Evolutionary conservation across 139 green algal species (phyloP).

Genomic region (Chara braunii): DNA sequence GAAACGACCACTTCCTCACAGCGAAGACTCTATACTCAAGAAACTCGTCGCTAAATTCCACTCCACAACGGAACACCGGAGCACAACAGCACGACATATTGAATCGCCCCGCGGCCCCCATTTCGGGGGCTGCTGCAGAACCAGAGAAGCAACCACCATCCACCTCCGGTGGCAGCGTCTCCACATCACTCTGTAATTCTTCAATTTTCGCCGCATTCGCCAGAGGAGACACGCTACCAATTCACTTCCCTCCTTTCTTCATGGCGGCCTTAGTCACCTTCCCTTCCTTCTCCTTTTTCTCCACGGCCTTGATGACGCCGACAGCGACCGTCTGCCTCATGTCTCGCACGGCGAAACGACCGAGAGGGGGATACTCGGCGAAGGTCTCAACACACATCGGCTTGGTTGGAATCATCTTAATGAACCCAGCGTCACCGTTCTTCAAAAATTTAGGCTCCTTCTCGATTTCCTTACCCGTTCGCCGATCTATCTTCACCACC

Average conservation of each 20-base stretch:
- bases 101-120: too few relatives aligned
- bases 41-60: too few relatives aligned
- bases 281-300: conserved; percentile 49
- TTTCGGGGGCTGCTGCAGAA: too few relatives aligned
- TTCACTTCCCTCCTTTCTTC: conserved; percentile 56
- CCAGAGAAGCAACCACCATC: too few relatives aligned
- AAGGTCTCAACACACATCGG: conserved; percentile 69
- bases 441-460: conserved; percentile 59
- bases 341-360: conserved; percentile 61
- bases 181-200: too few relatives aligned
- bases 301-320: conserved; percentile 59
- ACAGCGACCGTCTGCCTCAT: conserved; percentile 63
- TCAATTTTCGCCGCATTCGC: too few relatives aligned
- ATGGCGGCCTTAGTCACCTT: conserved; percentile 53
- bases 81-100: too few relatives aligned
- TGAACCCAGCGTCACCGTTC: conserved; percentile 58
- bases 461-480: conserved; percentile 64
- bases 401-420: conserved; percentile 61
- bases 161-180: too few relatives aligned
- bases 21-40: too few relatives aligned
- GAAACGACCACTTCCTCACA: too few relatives aligned
- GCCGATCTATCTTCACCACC: conserved; percentile 55
- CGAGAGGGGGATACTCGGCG: conserved; percentile 55
- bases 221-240: conserved; percentile 2
- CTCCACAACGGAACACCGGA: too few relatives aligned